A percentile compares a stretch with the other conserved stretches of the same genome.
These are phyloP conservation scores for Boehmeria nivea DNA, from an alignment of 306 rosid genomes.

Conservation along the genomic window DNA sequence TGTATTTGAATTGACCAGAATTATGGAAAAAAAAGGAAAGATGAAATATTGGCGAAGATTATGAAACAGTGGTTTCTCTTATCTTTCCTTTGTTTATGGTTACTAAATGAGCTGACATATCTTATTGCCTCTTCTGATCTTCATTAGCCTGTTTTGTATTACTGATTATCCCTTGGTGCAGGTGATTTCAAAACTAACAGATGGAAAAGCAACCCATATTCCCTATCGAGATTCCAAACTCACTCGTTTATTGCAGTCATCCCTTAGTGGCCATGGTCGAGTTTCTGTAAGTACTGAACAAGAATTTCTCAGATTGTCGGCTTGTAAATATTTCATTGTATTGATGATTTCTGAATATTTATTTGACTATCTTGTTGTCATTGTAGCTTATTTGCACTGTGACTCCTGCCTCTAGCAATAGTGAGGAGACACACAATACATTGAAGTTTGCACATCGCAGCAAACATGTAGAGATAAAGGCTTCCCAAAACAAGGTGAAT, in stretches of 20 bases:
- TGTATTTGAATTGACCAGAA: background rate
- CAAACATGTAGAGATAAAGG: slow-evolving; percentile 51
- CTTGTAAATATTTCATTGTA: slow-evolving; percentile 1
- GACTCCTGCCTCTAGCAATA: slow-evolving; percentile 58
- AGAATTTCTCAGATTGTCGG: background rate
- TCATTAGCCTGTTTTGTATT: background rate
- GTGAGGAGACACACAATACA: slow-evolving; percentile 55
- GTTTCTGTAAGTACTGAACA: slow-evolving; percentile 37
- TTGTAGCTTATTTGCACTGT: slow-evolving; percentile 49
- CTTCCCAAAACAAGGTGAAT: slow-evolving; percentile 59
- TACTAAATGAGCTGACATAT: no score
- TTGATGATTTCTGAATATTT: slow-evolving; percentile 3
- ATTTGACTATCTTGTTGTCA: slow-evolving; percentile 14
- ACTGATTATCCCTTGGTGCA: slow-evolving; percentile 22
- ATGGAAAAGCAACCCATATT: slow-evolving; percentile 50
- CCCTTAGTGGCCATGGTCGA: slow-evolving; percentile 55
- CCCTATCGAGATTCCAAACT: slow-evolving; percentile 63
- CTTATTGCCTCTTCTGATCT: no score
- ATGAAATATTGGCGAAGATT: no score
- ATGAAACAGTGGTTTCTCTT: no score
- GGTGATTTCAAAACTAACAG: slow-evolving; percentile 59
- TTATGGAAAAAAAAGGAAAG: background rate
- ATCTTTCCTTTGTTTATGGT: no score
- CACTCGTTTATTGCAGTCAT: slow-evolving; percentile 56
- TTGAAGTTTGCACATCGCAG: slow-evolving; percentile 58